Percentiles rank a stretch among this genome's conserved stretches.
Conservation (phyloP, 1,139 yeast genomes). For the Petasospora rhodanensis region DNA sequence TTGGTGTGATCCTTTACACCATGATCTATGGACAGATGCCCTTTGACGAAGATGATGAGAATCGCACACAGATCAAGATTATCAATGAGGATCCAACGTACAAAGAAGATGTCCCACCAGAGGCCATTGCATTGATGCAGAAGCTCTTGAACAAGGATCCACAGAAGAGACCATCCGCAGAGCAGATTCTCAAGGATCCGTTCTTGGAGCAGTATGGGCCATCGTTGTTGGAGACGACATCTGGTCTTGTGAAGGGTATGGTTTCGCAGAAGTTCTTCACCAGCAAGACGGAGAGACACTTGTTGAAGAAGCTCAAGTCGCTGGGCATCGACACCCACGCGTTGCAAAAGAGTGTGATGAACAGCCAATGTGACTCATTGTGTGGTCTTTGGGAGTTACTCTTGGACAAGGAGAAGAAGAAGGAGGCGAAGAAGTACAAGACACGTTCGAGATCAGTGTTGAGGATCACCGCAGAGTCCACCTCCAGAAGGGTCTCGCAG, state of each 20-base stretch:
- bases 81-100: conserved; percentile 62
- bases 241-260: conserved; percentile 38
- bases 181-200: conserved; percentile 58
- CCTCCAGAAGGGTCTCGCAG: conserved; percentile 26
- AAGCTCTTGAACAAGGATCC: conserved; percentile 66
- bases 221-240: conserved; percentile 37
- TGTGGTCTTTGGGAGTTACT: conserved; percentile 84
- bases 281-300: conserved; percentile 58
- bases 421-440: conserved; percentile 38
- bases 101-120: conserved; percentile 41
- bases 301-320: conserved; percentile 60
- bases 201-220: conserved; percentile 51
- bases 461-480: conserved; percentile 24
- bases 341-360: conserved; percentile 55
- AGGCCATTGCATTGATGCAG: conserved; percentile 47
- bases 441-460: conserved; percentile 50
- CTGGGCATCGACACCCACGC: conserved; percentile 64
- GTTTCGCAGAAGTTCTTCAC: conserved; percentile 43
- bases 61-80: conserved; percentile 56
- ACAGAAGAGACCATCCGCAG: conserved; percentile 52
- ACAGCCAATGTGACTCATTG: conserved; percentile 66
- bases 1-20: conserved; percentile 91
- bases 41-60: conserved; percentile 67
- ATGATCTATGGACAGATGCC: conserved; percentile 88
- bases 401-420: conserved; percentile 57